Percentiles rank a stretch among this genome's conserved stretches.
Conservation (phyloP, 225 moss, liverwort and hornwort genomes). For the Takakia lepidozioides region DNA sequence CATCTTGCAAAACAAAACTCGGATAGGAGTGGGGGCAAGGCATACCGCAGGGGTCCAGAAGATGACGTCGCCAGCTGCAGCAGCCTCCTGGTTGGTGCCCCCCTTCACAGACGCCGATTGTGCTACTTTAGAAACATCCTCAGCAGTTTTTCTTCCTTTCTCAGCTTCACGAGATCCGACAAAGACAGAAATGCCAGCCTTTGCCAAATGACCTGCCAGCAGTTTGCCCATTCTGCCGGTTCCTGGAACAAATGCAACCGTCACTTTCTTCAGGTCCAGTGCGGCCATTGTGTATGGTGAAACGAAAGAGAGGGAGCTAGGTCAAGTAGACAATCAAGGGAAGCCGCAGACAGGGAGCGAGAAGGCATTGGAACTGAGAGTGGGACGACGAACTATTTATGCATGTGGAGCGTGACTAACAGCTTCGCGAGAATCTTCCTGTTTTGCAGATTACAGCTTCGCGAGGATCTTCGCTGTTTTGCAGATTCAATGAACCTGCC, state of each 20-base stretch:
- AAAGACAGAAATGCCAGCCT: not conserved
- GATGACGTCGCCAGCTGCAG: conserved; percentile 4
- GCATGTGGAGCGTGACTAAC: too few relatives aligned
- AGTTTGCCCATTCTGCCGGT: not conserved
- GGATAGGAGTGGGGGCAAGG: not conserved
- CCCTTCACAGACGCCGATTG: not conserved
- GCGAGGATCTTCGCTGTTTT: too few relatives aligned
- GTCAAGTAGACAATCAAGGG: too few relatives aligned
- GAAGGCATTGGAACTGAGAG: too few relatives aligned
- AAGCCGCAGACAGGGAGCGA: too few relatives aligned
- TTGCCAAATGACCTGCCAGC: not conserved
- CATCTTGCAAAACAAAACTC: too few relatives aligned
- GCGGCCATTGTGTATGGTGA: not conserved
- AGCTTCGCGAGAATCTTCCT: too few relatives aligned
- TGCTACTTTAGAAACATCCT: not conserved
- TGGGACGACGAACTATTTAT: too few relatives aligned
- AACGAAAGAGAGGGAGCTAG: too few relatives aligned
- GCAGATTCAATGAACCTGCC: too few relatives aligned
- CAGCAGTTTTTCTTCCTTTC: not conserved
- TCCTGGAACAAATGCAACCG: not conserved
- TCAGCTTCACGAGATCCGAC: not conserved
- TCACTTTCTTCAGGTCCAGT: conserved; percentile 3
- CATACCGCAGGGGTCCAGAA: not conserved
- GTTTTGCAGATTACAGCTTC: too few relatives aligned
- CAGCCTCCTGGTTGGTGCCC: conserved; percentile 1